Base-by-base conservation (phyloP, 2,329 filamentous ascomycete species). In the Alternaria longipes region DNA sequence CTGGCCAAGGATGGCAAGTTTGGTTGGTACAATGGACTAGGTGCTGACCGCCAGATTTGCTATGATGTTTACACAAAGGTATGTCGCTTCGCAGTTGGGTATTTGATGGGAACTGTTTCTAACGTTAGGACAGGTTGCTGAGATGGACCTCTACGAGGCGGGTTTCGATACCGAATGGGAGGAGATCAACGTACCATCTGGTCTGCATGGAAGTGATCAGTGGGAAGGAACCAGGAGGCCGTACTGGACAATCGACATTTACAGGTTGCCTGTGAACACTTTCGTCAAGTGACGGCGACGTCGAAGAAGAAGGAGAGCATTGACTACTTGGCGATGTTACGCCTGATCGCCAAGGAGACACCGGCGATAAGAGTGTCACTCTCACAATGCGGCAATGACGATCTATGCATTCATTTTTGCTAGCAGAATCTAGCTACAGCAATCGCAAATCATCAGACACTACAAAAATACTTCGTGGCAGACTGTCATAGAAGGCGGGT, bases 31-130 rank as follows among this genome's bases (percentile, higher is more conserved):
- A 78, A 78, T 47, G 77, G 77, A 1, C 66, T 79, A 5, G 76
- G 77, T 4, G 77, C 77, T 5, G 77, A 79, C 67, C 58, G 76
- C 20, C 76, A 78, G 55, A 77, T 79, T n/a, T 78, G 76, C 67
- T 78, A 79, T 44, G 76, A 79, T 56, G 71, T 79, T 22, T 79
- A 79, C 59, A 78, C 75, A 1, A 78, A 78, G 69, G 76, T 78
- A 63, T 42, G 65, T 40, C 38, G 8, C 4, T 34, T 22, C 20
- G 9, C n/a, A 30, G 16, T 1, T 5, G 8, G 8, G 55, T 26
- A 5, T 3, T 38, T 52, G 18, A 50, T 32, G 4, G 32, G 20
- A 44, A 3, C 22, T 56, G 54, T 12, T 40, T 30, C 54, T 66
- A 55, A 65, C 63, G 38, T 11, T n/a, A 16, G 8, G 8, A 8